Percentiles rank a stretch among this genome's conserved stretches.
Evolutionary conservation across 352 stramenopile species (phyloP).

Genomic region (Phytophthora pinifolia): DNA sequence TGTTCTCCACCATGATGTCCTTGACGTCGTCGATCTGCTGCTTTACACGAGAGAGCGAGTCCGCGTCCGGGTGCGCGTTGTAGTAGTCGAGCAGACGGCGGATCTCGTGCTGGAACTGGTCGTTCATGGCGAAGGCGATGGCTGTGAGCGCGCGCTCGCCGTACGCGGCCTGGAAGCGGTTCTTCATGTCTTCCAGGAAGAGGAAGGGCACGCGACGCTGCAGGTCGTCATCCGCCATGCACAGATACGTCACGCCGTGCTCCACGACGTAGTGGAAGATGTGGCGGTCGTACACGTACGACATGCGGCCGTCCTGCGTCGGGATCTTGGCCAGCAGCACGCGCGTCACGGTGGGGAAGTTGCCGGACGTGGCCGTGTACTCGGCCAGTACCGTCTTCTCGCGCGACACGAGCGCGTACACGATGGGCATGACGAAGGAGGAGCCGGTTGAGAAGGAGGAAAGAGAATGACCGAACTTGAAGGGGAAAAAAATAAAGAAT

Average conservation of each 20-base stretch:
- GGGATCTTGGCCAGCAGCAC: slow-evolving; percentile 98
- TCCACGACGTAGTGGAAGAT: slow-evolving; percentile 97
- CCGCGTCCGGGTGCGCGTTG: slow-evolving; percentile 88
- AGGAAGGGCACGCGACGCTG: slow-evolving; percentile 97
- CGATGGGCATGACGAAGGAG: slow-evolving; percentile 43
- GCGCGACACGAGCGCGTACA: slow-evolving; percentile 97
- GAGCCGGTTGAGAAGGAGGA: too few relatives aligned
- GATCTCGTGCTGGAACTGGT: slow-evolving; percentile 95
- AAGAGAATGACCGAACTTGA: not conserved
- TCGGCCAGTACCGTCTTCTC: slow-evolving; percentile 98
- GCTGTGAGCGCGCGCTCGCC: slow-evolving; percentile 81
- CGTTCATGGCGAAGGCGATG: slow-evolving; percentile 98
- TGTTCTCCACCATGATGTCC: slow-evolving; percentile 99
- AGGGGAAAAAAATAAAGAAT: not conserved
- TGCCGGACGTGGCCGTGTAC: slow-evolving; percentile 95
- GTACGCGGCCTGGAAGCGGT: slow-evolving; percentile 85
- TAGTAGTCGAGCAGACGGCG: slow-evolving; percentile 88
- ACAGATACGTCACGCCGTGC: slow-evolving; percentile 96
- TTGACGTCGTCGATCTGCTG: slow-evolving; percentile 98
- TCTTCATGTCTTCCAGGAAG: slow-evolving; percentile 98
- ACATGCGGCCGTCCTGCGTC: slow-evolving; percentile 93
- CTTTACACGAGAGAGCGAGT: slow-evolving; percentile 92
- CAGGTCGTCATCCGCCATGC: slow-evolving; percentile 96
- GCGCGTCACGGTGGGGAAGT: slow-evolving; percentile 98
- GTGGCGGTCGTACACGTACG: slow-evolving; percentile 97